These are phyloP conservation scores for Solanum tarijense DNA, from an alignment of 257 asterid genomes.

Conservation along the genomic window DNA sequence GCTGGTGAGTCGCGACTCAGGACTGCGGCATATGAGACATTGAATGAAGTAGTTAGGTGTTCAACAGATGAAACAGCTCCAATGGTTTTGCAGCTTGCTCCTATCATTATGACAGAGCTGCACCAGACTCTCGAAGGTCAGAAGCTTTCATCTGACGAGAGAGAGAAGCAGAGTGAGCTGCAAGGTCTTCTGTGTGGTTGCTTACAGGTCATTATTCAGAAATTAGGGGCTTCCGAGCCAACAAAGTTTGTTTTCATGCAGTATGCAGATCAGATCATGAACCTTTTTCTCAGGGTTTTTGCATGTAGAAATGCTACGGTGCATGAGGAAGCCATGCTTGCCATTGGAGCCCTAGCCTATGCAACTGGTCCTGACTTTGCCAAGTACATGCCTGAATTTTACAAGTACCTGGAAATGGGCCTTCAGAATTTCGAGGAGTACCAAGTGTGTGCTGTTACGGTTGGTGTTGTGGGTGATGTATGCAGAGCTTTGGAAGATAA, in stretches of 20 bases:
- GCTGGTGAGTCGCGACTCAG: constrained; percentile 71
- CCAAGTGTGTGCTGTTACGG: constrained; percentile 85
- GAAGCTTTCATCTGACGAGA: constrained; percentile 58
- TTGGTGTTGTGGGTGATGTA: constrained; percentile 84
- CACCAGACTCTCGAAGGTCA: constrained; percentile 67
- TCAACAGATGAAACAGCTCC: constrained; percentile 64
- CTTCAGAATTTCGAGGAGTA: constrained; percentile 90
- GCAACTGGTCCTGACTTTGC: constrained; percentile 55
- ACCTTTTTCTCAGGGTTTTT: constrained; percentile 57
- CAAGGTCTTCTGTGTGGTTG: constrained; percentile 88
- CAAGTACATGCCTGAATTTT: constrained; percentile 74
- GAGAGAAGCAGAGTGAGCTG: constrained; percentile 69
- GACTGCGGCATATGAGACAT: constrained; percentile 78
- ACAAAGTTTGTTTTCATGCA: constrained; percentile 60
- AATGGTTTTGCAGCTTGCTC: constrained; percentile 66
- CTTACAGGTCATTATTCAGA: constrained; percentile 74
- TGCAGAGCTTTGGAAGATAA: constrained; percentile 82
- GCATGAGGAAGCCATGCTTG: constrained; percentile 93
- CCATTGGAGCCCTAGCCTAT: constrained; percentile 86
- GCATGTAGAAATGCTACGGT: constrained; percentile 82
- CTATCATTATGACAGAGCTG: constrained; percentile 72
- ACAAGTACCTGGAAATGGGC: constrained; percentile 81
- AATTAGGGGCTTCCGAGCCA: constrained; percentile 52
- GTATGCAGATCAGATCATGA: constrained; percentile 77
- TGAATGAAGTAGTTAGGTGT: constrained; percentile 80